Evolutionary conservation across 2,329 filamentous ascomycete species (phyloP).

Genomic region (Peltaster fructicola): DNA sequence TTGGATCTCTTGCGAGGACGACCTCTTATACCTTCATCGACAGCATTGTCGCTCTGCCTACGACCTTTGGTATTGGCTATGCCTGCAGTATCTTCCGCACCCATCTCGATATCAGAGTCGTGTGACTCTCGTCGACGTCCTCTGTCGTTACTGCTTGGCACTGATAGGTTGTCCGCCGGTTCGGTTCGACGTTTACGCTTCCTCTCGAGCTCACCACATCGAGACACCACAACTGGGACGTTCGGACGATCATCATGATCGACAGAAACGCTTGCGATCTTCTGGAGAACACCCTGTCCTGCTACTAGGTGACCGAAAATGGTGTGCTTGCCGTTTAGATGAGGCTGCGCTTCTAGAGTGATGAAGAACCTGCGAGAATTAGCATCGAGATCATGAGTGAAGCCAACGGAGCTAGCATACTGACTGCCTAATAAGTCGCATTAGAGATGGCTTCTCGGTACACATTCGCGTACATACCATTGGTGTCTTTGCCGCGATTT

Average conservation of each 20-base stretch:
- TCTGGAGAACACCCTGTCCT: constrained; percentile 19
- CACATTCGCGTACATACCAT: no score
- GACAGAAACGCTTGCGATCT: constrained; percentile 20
- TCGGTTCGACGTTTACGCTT: constrained; percentile 10
- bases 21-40: constrained; percentile 21
- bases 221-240: constrained; percentile 19
- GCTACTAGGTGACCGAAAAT: constrained; percentile 23
- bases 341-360: constrained; percentile 21
- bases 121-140: constrained; percentile 14
- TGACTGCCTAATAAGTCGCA: no score
- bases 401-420: constrained; percentile 1
- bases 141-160: constrained; percentile 8
- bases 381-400: neutral
- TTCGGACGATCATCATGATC: constrained; percentile 21
- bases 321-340: constrained; percentile 26
- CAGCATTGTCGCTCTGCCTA: constrained; percentile 18
- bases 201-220: constrained; percentile 23
- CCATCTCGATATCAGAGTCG: constrained; percentile 14
- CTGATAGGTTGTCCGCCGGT: constrained; percentile 1
- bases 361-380: constrained; percentile 24
- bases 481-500: constrained; percentile 23
- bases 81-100: constrained; percentile 1
- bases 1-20: constrained; percentile 17
- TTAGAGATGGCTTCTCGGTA: no score
- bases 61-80: constrained; percentile 6